Conservation (phyloP, 2,329 filamentous ascomycete species). For the Myriosclerotinia scirpicola region DNA sequence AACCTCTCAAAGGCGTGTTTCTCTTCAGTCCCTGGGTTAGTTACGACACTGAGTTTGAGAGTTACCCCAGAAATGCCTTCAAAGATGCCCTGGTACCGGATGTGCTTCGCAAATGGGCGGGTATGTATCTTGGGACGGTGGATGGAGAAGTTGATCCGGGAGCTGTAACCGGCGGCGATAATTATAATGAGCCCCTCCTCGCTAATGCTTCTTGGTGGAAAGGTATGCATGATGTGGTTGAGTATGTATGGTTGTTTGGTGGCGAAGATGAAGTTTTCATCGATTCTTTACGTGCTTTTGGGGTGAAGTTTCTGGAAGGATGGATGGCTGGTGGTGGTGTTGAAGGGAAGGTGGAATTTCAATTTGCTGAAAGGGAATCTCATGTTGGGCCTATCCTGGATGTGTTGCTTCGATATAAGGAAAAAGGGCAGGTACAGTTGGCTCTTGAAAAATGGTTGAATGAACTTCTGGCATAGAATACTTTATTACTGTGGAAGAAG, state of each 20-base stretch:
- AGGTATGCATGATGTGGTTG: conserved; percentile 6
- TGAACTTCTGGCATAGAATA: too few relatives aligned
- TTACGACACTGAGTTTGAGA: background rate
- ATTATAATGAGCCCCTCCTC: conserved; percentile 10
- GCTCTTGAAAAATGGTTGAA: conserved; percentile 3
- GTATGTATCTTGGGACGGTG: conserved; percentile 11
- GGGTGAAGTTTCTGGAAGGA: background rate
- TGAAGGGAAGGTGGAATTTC: background rate
- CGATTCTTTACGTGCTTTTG: conserved; percentile 8
- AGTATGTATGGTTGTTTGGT: background rate
- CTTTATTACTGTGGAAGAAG: too few relatives aligned
- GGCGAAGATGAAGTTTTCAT: conserved; percentile 11
- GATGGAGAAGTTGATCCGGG: background rate
- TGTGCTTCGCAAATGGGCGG: conserved; percentile 1
- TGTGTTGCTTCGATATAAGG: background rate
- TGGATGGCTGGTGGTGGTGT: background rate
- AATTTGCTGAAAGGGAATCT: background rate
- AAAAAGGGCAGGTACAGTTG: background rate
- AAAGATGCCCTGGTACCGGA: background rate
- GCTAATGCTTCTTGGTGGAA: conserved; percentile 6
- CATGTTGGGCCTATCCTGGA: conserved; percentile 6
- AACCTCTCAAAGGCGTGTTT: background rate
- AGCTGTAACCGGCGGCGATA: background rate
- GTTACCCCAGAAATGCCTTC: background rate
- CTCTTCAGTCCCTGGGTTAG: background rate